phyloP scores from a whole-genome alignment of 1,139 yeast genomes.

The Pichia sorboxylosa region DNA sequence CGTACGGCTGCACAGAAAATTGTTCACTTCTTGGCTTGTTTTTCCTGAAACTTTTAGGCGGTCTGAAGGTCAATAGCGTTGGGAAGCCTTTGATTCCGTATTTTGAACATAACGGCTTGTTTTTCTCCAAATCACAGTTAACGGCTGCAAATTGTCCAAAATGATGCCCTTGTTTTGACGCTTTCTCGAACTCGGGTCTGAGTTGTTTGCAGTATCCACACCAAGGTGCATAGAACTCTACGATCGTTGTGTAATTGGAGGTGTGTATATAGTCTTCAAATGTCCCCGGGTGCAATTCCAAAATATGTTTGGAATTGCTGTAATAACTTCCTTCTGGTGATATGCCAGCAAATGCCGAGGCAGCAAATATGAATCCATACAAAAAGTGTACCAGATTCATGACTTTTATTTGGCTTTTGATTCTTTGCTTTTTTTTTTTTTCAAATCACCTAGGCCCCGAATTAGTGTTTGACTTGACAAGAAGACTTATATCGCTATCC shows the following conservation, averaged over 20 bases:
- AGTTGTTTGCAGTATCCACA: constrained; percentile 69
- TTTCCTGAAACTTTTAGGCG: constrained; percentile 46
- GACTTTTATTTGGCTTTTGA: too few species aligned
- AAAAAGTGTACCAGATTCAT: too few species aligned
- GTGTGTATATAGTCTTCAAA: constrained; percentile 56
- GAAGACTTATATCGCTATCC: too few species aligned
- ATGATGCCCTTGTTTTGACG: constrained; percentile 50
- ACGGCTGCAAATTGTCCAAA: constrained; percentile 72
- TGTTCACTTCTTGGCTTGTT: constrained; percentile 19
- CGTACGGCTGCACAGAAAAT: constrained; percentile 55
- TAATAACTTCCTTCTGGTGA: constrained; percentile 11
- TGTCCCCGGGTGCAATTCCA: constrained; percentile 23
- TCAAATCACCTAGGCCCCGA: too few species aligned
- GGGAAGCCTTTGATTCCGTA: constrained; percentile 70
- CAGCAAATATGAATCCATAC: too few species aligned
- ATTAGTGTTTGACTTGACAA: too few species aligned
- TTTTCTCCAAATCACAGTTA: constrained; percentile 64
- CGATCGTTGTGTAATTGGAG: constrained; percentile 70
- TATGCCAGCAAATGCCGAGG: too few species aligned
- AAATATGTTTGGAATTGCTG: constrained; percentile 15
- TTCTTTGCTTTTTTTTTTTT: too few species aligned
- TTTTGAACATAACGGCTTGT: constrained; percentile 59
- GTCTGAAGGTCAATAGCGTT: constrained; percentile 67
- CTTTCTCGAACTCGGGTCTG: constrained; percentile 45
- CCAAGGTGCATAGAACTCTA: constrained; percentile 97